Percentiles rank a stretch among this genome's conserved stretches.
Evolutionary conservation across 495 filamentous ascomycete genomes (phyloP).

Genomic region (Lepraria neglecta): DNA sequence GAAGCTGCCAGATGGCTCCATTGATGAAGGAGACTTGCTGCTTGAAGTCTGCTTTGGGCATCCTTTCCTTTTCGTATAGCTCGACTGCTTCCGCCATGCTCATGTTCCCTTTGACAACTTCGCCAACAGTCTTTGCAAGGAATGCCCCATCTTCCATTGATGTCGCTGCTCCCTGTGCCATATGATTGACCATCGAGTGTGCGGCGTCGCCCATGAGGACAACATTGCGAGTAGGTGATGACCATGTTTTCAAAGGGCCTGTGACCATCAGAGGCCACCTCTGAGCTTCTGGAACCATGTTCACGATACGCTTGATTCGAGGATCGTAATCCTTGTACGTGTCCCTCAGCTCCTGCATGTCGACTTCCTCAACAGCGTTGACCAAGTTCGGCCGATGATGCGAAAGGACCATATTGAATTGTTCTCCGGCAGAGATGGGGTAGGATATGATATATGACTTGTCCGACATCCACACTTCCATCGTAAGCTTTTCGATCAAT

Average conservation of each 20-base stretch:
- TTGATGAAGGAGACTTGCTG: conserved; percentile 38
- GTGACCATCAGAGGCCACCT: conserved; percentile 24
- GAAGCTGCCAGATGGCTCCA: conserved; percentile 42
- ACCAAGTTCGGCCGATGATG: conserved; percentile 36
- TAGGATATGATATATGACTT: conserved; percentile 46
- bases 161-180: conserved; percentile 28
- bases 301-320: conserved; percentile 36
- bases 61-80: conserved; percentile 33
- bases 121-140: conserved; percentile 29
- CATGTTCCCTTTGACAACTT: conserved; percentile 20
- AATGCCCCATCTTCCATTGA: conserved; percentile 32
- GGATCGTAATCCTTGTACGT: conserved; percentile 35
- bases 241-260: conserved; percentile 21
- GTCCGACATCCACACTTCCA: conserved; percentile 44
- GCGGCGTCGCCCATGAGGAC: conserved; percentile 22
- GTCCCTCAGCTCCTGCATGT: conserved; percentile 32
- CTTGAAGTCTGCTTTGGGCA: conserved; percentile 30
- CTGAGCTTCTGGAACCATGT: conserved; percentile 38
- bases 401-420: conserved; percentile 48
- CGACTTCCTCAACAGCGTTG: conserved; percentile 29
- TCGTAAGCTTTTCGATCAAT: conserved; percentile 36
- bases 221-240: conserved; percentile 16
- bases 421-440: conserved; percentile 41
- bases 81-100: conserved; percentile 21
- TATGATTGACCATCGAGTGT: conserved; percentile 15